Base-by-base conservation (phyloP, 2,329 filamentous ascomycete species). In the Aspergillus nomiae region DNA sequence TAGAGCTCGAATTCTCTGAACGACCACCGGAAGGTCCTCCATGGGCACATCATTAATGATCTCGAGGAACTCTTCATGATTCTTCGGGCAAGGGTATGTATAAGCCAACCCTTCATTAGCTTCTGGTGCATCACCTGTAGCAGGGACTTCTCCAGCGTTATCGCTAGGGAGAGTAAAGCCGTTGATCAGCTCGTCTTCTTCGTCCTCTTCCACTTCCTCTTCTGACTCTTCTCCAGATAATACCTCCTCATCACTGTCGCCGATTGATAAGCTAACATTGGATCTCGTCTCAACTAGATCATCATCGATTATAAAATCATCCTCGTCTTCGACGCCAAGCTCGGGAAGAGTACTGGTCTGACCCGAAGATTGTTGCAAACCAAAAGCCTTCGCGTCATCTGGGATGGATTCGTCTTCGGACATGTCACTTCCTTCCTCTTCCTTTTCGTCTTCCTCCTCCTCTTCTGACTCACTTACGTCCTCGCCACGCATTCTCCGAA, bases 241-340 rank as follows among this genome's bases (percentile, higher is more conserved):
- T 32, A 90, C 87, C n/a, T 88, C 72, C 45, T 90, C 88, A 30
- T 79, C 77, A 51, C 73, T 80, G 32, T 78, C 78, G 50, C 74
- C 75, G 61, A 81, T 69, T n/a, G 76, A 78, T 8, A 78, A 70
- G 34, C 80, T 81, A 36, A 73, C 76, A 55, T 81, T 77, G n/a
- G 92, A 94, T 43, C 89, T 91, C 69, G 89, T 94, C 14, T 93
- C 93, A 38, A 97, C 86, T 19, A 98, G 84, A 72, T 96, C 90
- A 65, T 95, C 92, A 63, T 98, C 94, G 65, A 97, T 89, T 30
- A 94, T 76, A 71, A 98, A 98, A 70, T 97, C 92, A 70, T 98
- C 94, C 74, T 98, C 94, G 69, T 97, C 94, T 67, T 97, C 93
- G 38, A 96, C 89, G 7, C 89, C 91, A 21, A 93, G 71, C 28